Percentiles rank a stretch among this genome's conserved stretches.
Evolutionary conservation across 495 filamentous ascomycete genomes (phyloP).

Genomic region (Elasticomyces elasticus): DNA sequence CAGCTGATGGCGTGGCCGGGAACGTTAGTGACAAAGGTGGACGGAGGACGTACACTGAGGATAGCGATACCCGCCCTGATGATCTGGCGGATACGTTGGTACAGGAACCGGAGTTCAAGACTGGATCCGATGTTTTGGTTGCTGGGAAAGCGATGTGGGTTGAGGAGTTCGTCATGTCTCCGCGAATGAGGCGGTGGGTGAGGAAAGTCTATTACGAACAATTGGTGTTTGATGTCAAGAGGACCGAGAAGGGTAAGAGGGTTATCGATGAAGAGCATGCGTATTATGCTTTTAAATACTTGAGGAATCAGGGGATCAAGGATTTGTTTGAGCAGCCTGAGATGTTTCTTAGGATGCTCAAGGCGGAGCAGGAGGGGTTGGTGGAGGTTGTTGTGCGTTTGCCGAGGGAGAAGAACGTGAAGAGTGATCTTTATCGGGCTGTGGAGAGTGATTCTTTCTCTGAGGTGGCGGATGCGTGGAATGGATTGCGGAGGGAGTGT

Average conservation of each 20-base stretch:
- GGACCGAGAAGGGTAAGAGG: conserved; percentile 88
- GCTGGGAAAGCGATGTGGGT: conserved; percentile 80
- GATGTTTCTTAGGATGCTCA: conserved; percentile 88
- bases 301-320: conserved; percentile 71
- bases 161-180: conserved; percentile 81
- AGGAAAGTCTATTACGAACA: conserved; percentile 70
- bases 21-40: conserved; percentile 73
- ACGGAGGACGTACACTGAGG: conserved; percentile 70
- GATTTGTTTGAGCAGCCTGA: conserved; percentile 71
- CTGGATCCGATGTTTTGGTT: conserved; percentile 60
- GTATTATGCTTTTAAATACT: conserved; percentile 97
- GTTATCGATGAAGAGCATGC: conserved; percentile 92
- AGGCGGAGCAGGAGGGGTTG: conserved; percentile 85
- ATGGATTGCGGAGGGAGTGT: conserved; percentile 69
- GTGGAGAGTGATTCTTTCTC: conserved; percentile 91
- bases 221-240: conserved; percentile 70
- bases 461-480: conserved; percentile 92
- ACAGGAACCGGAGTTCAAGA: conserved; percentile 62
- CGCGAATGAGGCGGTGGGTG: conserved; percentile 81
- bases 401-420: conserved; percentile 63
- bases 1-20: conserved; percentile 73
- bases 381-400: conserved; percentile 73
- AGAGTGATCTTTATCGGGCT: conserved; percentile 60
- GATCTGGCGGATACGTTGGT: conserved; percentile 57
- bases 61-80: conserved; percentile 62